phyloP scores from a whole-genome alignment of 805 yeast species.

The Starmerella stellata region DNA sequence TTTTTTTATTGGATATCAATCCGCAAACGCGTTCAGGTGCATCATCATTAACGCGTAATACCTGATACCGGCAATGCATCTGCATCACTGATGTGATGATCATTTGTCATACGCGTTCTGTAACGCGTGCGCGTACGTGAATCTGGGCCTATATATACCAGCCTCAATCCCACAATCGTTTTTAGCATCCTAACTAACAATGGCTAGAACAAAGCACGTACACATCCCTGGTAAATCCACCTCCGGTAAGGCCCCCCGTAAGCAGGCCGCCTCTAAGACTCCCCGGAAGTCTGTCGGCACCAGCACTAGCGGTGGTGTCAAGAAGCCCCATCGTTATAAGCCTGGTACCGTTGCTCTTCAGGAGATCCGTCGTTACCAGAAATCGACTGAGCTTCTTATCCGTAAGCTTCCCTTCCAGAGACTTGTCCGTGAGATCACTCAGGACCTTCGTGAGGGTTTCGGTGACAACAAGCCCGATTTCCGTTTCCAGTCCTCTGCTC shows the following conservation, averaged over 20 bases:
- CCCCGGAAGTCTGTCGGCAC: constrained; percentile 80
- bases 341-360: constrained; percentile 89
- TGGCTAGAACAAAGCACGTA: constrained; percentile 42
- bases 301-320: constrained; percentile 67
- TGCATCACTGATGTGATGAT: too few relatives aligned
- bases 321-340: constrained; percentile 87
- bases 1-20: too few relatives aligned
- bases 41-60: too few relatives aligned
- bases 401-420: constrained; percentile 86
- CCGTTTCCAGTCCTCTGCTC: constrained; percentile 78
- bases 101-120: too few relatives aligned
- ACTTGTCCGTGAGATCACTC: constrained; percentile 76
- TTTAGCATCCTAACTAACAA: too few relatives aligned
- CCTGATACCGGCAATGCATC: too few relatives aligned
- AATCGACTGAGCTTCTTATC: constrained; percentile 68
- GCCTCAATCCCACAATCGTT: too few relatives aligned
- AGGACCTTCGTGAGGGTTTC: constrained; percentile 61
- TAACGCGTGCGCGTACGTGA: too few relatives aligned
- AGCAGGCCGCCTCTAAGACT: constrained; percentile 77
- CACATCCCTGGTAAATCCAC: constrained; percentile 61
- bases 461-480: constrained; percentile 24
- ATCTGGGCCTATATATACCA: too few relatives aligned
- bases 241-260: constrained; percentile 88
- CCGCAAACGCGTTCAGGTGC: too few relatives aligned
- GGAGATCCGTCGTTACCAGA: constrained; percentile 84